Percentiles rank a stretch among this genome's conserved stretches.
These are phyloP conservation scores for Tylopilus intermedius DNA, from an alignment of 768 basidiomycete species.

Conservation along the genomic window DNA sequence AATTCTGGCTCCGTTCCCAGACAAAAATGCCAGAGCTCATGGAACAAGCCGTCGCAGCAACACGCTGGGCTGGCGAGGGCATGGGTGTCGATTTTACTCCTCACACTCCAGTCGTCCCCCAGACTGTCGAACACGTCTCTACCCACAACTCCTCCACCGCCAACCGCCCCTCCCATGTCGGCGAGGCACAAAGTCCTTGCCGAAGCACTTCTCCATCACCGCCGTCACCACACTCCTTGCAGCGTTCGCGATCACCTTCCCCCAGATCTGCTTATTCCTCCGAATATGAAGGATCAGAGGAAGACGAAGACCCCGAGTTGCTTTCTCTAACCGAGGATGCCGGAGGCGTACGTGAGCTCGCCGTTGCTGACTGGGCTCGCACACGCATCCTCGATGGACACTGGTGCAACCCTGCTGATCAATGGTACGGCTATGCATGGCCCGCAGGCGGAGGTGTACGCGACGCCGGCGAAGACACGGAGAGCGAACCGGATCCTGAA, in stretches of 20 bases:
- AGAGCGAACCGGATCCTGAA: slow-evolving; percentile 25
- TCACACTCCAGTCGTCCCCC: slow-evolving; percentile 13
- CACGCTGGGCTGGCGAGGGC: slow-evolving; percentile 38
- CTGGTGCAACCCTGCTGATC: slow-evolving; percentile 72
- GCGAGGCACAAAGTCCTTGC: slow-evolving; percentile 14
- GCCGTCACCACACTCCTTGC: slow-evolving; percentile 22
- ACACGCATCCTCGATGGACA: slow-evolving; percentile 67
- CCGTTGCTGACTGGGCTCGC: slow-evolving; percentile 69
- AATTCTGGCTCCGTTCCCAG: slow-evolving; percentile 60
- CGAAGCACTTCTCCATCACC: slow-evolving; percentile 26
- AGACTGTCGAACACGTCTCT: slow-evolving; percentile 6
- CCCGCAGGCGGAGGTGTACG: slow-evolving; percentile 32
- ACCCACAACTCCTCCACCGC: slow-evolving; percentile 8
- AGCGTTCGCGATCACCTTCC: slow-evolving; percentile 30
- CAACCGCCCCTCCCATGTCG: slow-evolving; percentile 1
- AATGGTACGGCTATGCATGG: slow-evolving; percentile 51
- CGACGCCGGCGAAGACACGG: slow-evolving; percentile 24
- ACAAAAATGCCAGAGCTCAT: slow-evolving; percentile 67
- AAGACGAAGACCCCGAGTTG: slow-evolving; percentile 41
- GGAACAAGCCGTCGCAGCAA: slow-evolving; percentile 62
- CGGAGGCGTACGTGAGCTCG: slow-evolving; percentile 46
- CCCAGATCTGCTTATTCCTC: slow-evolving; percentile 29
- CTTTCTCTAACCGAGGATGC: slow-evolving; percentile 45
- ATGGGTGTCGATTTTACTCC: slow-evolving; percentile 30
- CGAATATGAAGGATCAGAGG: slow-evolving; percentile 35